Base-by-base conservation (phyloP, 116 monocot genomes). In the Zostera marina region DNA sequence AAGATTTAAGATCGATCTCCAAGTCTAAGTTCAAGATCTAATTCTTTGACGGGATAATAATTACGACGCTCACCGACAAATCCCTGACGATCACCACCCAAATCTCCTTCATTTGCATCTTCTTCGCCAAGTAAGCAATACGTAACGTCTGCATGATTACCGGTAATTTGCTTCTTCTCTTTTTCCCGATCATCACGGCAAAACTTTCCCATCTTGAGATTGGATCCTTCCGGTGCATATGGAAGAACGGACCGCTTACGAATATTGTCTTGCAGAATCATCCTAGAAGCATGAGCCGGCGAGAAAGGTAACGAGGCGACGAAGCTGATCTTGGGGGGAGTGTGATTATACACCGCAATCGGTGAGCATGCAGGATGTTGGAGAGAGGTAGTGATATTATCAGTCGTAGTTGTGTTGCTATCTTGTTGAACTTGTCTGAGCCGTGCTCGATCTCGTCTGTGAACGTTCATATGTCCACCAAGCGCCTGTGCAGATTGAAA, bases 11-110 rank as follows among this genome's bases (percentile, higher is more conserved):
- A 71, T 17, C 61, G 65, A 71, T 69, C 72, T 66, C 75, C 78
- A 9, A 83, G 73, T 61, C 76, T 69, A 15, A 83, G 83, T 62
- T 83, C 83, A 47, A 83, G 83, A 79, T 83, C 83, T 22, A 83
- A 52, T 58, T 79, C 83, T 43, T 75, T 73, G 22, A 62, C 21
- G 26, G 47, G 41, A 41, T 11, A n/a, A 42, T 51, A 24, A 25
- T 17, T 15, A 44, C 42, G 54, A 44, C 42, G 54, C 19, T 53
- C 44, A 25, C 63, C 45, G 26, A 64, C 56, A 17, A 76, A 46
- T 42, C 70, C 61, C 58, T 59, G 47, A 39, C n/a, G 16, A 10
- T 60, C 53, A 12, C 32, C 44, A 11, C 25, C 11, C 22, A 52
- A 20, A 40, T 16, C 14, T 24, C 42, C 19, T 54, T 53, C 53